These are phyloP conservation scores for Saitozyma sp. DNA, from an alignment of 768 basidiomycete species.

Conservation along the genomic window DNA sequence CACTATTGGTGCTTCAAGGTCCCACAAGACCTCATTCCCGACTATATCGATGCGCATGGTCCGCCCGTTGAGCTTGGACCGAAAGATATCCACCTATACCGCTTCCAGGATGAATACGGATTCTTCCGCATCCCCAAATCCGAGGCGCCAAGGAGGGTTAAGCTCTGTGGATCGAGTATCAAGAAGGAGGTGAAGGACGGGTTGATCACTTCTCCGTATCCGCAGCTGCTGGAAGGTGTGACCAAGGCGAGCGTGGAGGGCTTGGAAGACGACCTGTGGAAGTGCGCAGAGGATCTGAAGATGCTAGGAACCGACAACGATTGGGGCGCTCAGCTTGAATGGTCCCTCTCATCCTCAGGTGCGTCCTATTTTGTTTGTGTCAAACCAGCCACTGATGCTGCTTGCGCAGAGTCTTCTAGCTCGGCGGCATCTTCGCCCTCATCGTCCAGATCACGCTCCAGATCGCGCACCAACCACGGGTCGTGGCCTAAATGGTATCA, in stretches of 20 bases:
- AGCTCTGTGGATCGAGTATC: conserved; percentile 32
- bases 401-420: too few species aligned
- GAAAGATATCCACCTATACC: conserved; percentile 26
- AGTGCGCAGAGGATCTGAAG: conserved; percentile 27
- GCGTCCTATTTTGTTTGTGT: too few species aligned
- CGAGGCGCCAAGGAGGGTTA: conserved; percentile 18
- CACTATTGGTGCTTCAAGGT: conserved; percentile 64
- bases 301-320: conserved; percentile 11
- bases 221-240: conserved; percentile 17
- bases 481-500: conserved; percentile 98
- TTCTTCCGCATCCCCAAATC: conserved; percentile 34
- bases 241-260: conserved; percentile 5
- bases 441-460: too few species aligned
- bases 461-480: conserved; percentile 4
- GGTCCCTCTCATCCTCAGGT: conserved; percentile 7
- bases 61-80: conserved; percentile 24
- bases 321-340: conserved; percentile 40
- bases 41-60: conserved; percentile 28
- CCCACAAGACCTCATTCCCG: conserved; percentile 18
- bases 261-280: conserved; percentile 16
- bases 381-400: too few species aligned
- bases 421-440: too few species aligned
- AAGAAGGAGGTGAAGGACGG: conserved; percentile 25
- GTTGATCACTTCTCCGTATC: conserved; percentile 27
- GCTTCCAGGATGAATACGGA: conserved; percentile 14